Evolutionary conservation across 106 monocot species (phyloP), one percentile per base, ranked within the genome.

Genomic region (Allium cepa): DNA sequence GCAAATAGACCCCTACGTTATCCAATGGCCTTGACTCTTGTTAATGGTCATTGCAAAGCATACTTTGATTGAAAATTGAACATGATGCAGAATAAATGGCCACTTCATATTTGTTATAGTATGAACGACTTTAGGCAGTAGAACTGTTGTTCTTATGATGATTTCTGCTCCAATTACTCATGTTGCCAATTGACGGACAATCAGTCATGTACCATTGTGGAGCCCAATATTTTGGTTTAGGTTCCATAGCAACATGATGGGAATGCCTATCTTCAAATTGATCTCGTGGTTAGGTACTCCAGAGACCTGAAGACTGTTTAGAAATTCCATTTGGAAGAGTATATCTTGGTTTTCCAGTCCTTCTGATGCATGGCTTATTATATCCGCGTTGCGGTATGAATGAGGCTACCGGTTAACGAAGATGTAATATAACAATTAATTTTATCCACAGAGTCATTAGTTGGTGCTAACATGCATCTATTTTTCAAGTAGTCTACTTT

Each of bases 141-240:
- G 68, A 47, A 59, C 59, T 12, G 36, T 67, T 11, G 22, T 8
- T 2, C 68, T 57, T 15, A 28, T 59, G 0, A 75, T 58, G 1
- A 75, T 57, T 13, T 12, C n/a, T 50, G 47, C 75, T 17, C 68
- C 66, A 58, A 75, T 45, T 8, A 75, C 6, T 3, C 17, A 45
- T 8, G 28, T n/a, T 16, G 48, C 49, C 1, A 75, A 10, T 26
- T 60, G 28, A 18, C 67, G 67, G 14, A 75, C 53, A 9, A 75
- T 68, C 2, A 68, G 36, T 49, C 75, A 49, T n/a, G 73, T 74
- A 9, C 66, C 74, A 27, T 74, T 74, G 17, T 66, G 66, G 3
- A 74, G 46, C 6, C 74, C 66, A n/a, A 11, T 46, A 22, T 7
- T 48, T 60, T 57, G 68, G 13, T 75, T 60, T 6, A 75, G 49